A percentile compares a stretch with the other conserved stretches of the same genome.
These are phyloP conservation scores for Sanguinoderma infundibulare DNA, from an alignment of 1,284 basidiomycete species.

Conservation along the genomic window DNA sequence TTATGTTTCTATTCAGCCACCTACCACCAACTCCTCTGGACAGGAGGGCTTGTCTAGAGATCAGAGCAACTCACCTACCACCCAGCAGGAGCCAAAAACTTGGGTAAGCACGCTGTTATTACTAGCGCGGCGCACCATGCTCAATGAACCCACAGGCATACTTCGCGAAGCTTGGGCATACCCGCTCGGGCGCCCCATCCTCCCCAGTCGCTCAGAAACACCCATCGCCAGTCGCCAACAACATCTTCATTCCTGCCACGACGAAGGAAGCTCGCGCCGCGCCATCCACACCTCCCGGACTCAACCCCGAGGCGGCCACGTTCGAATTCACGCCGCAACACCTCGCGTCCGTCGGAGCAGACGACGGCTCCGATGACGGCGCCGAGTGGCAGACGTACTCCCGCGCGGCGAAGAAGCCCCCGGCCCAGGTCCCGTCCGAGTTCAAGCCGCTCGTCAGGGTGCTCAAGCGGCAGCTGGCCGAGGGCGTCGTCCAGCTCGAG, in stretches of 20 bases:
- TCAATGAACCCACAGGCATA: not conserved
- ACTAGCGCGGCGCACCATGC: not conserved
- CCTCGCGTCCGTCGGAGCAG: not conserved
- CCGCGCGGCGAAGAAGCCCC: slow-evolving; percentile 15
- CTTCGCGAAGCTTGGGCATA: not conserved
- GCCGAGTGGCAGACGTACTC: slow-evolving; percentile 16
- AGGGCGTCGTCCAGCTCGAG: slow-evolving; percentile 33
- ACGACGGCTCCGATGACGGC: not conserved
- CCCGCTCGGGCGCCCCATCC: not conserved
- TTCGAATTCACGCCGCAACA: not conserved
- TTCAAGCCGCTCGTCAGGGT: slow-evolving; percentile 34
- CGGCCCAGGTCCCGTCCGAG: slow-evolving; percentile 17
- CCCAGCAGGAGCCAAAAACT: not conserved
- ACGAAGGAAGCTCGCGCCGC: not conserved
- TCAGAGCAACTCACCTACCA: not conserved
- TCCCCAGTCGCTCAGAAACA: not conserved
- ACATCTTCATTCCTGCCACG: not conserved
- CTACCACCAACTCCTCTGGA: not conserved
- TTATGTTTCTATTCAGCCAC: not conserved
- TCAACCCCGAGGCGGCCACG: not conserved
- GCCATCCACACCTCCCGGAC: not conserved
- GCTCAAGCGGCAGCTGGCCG: slow-evolving; percentile 36
- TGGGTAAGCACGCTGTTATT: not conserved
- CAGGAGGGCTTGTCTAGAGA: not conserved
- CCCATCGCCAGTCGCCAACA: too few relatives aligned